Evolutionary conservation across 2,329 filamentous ascomycete genomes (phyloP).

Genomic region (Hawksworthiomyces lignivorus): DNA sequence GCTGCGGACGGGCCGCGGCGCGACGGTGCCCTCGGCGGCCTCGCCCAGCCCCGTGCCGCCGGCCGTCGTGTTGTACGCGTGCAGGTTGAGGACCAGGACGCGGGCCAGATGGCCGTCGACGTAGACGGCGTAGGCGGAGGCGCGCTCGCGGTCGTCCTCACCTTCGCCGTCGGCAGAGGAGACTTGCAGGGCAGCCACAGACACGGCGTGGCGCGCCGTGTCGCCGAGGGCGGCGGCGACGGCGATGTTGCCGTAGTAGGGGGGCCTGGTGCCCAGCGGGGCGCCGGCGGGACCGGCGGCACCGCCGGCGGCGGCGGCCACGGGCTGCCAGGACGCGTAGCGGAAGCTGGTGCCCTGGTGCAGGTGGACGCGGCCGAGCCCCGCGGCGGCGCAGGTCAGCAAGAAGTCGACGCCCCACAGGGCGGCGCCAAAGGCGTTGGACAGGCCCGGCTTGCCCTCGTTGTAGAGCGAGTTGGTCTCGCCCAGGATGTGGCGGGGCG

Average conservation of each 20-base stretch:
- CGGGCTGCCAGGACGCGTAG: conserved; percentile 22
- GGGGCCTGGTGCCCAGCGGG: conserved; percentile 49
- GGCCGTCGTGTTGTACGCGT: conserved; percentile 51
- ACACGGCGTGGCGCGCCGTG: conserved; percentile 26
- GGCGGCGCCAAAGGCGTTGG: conserved; percentile 57
- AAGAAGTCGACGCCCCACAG: conserved; percentile 59
- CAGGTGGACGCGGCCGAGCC: conserved; percentile 53
- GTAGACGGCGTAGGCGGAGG: conserved; percentile 52
- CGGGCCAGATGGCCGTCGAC: conserved; percentile 33
- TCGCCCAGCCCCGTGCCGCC: conserved; percentile 26
- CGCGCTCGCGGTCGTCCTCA: conserved; percentile 28
- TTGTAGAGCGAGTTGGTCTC: conserved; percentile 58
- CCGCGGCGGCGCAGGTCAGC: conserved; percentile 46
- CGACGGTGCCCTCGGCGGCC: conserved; percentile 12
- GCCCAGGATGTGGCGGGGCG: conserved; percentile 48
- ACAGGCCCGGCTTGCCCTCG: conserved; percentile 52
- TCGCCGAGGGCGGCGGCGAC: conserved; percentile 49
- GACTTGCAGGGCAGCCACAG: conserved; percentile 27
- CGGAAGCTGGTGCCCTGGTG: conserved; percentile 58
- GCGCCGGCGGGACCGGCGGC: too few species aligned
- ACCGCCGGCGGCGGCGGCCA: too few species aligned
- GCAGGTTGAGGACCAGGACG: conserved; percentile 50
- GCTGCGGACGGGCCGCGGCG: conserved; percentile 23
- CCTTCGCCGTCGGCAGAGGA: conserved; percentile 25
- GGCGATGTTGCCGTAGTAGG: conserved; percentile 56